Base-by-base conservation (phyloP, 768 basidiomycete genomes). In the Suillus plorans region DNA sequence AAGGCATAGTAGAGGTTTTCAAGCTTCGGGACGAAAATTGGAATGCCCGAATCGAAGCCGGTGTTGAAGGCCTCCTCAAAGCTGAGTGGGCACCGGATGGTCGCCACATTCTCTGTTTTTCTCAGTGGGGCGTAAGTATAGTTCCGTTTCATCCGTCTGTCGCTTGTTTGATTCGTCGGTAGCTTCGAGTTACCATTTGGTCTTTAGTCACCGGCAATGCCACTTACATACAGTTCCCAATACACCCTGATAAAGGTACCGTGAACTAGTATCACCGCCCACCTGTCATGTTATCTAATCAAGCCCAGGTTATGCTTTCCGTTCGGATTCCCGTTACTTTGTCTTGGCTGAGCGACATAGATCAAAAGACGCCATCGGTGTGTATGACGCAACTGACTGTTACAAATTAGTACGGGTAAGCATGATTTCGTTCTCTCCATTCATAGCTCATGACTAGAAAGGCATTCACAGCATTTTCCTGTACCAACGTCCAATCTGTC, bases 71-170 rank as follows among this genome's bases (percentile, higher is more conserved):
- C 13, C 85, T 97, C 58, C 84, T 88, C 22, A 92, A 87, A 72
- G 92, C 90, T 20, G 93, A 96, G 71, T 98, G 95, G 95, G 91
- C 91, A 0, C 92, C 90, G 3, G 91, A 91, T 72, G 94, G 94
- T 18, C 83, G 91, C 44, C 87, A 86, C 18, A 80, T 97, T 5
- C 77, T 97, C 37, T 96, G 92, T 71, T 98, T 95, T 77, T 95
- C 94, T 4, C 92, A 95, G 69, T 93, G 93, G 90, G 93, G 91
- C 70, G 95, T 96, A 79, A 81, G 95, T 59, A 31, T 13, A 31
- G 4, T 12, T 42, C 85, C 25, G 22, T 37, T 50, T 45, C 66
- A 63, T 34, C 39, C n/a, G 10, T 49, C 39, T 47, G 64, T 22
- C 56, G 45, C 45, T 61, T 42, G 7, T 42, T 62, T 13, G 20